Conservation (phyloP, 805 yeast species). For the Lachancea sp. region DNA sequence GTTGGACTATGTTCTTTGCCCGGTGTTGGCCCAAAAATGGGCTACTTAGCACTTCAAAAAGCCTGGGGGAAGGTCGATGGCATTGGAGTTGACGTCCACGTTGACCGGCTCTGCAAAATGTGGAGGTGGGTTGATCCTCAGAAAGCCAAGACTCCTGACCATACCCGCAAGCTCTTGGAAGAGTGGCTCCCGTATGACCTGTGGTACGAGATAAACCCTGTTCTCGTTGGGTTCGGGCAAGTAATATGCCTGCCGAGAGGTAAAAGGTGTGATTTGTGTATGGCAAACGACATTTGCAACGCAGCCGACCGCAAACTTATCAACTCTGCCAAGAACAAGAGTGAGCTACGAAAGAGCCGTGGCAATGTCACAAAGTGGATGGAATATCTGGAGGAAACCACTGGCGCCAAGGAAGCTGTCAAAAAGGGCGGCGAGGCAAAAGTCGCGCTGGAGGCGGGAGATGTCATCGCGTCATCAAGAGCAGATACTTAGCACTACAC, state of each 20-base stretch:
- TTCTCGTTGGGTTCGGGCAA: slow-evolving; percentile 91
- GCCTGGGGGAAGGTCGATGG: slow-evolving; percentile 78
- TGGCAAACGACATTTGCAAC: slow-evolving; percentile 51
- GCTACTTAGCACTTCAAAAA: slow-evolving; percentile 66
- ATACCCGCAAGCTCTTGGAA: slow-evolving; percentile 61
- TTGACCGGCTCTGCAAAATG: slow-evolving; percentile 70
- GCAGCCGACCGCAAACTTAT: slow-evolving; percentile 46
- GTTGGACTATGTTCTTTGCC: slow-evolving; percentile 65
- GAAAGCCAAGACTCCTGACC: slow-evolving; percentile 59
- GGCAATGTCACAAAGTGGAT: slow-evolving; percentile 39
- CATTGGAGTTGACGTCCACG: slow-evolving; percentile 92
- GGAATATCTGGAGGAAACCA: slow-evolving; percentile 21
- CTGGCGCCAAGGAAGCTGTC: slow-evolving; percentile 1
- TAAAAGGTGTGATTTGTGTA: slow-evolving; percentile 66
- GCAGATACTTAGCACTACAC: no score
- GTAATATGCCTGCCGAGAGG: slow-evolving; percentile 71
- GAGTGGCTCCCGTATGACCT: slow-evolving; percentile 64
- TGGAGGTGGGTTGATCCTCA: slow-evolving; percentile 66
- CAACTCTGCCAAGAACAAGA: slow-evolving; percentile 21
- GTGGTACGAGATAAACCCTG: slow-evolving; percentile 83
- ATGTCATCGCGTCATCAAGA: neutral
- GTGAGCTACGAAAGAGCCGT: slow-evolving; percentile 26
- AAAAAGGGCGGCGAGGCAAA: slow-evolving; percentile 4
- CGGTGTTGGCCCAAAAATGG: slow-evolving; percentile 97
- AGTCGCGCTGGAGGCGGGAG: neutral